Base-by-base conservation (phyloP, 2,329 filamentous ascomycete genomes). In the Trichoderma breve region DNA sequence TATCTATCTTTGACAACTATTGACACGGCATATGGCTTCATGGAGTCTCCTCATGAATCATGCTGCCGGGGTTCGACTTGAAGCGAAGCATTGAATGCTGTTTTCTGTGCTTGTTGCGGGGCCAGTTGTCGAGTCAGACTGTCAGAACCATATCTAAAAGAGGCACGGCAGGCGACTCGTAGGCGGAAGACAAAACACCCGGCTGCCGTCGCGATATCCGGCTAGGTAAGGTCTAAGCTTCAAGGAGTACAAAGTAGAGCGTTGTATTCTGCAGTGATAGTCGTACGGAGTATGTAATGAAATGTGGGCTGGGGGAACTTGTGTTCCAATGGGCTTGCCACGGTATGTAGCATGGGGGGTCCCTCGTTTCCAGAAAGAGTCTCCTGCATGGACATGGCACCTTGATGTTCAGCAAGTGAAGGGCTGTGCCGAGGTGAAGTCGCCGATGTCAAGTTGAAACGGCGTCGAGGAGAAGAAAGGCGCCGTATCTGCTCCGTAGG, bases 121-220 rank as follows among this genome's bases (percentile, higher is more conserved):
- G 57, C 39, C n/a, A 53, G 32, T 57, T 32, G 39, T 61, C 57
- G 70, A 72, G 64, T 72, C 64, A 72, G 55, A 26, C 32, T 63
- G 63, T 68, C 63, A 72, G 64, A 72, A 72, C 70, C 30, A 63
- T 72, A 72, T 72, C 70, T 72, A 68, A 72, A 72, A 68, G 30
- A 68, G 64, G 64, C 57, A 61, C 55, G 64, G 55, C 70, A 61
- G 21, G 66, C 57, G 66, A 62, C 66, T 69, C 57, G 39, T 62
- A 53, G 21, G 55, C 66, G 57, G 66, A 69, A 62, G 47, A 39
- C 57, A 69, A 69, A 36, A 55, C 30, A 57, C 39, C 66, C 57
- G 66, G 66, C 66, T 69, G 55, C 66, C 66, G 66, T 39, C 57
- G 66, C 66, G 66, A 69, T 61, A 69, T 51, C 66, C 66, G 66